These are phyloP conservation scores for Powellomyces hirtus DNA, from an alignment of 192 early-diverging fungal genomes.

Conservation along the genomic window DNA sequence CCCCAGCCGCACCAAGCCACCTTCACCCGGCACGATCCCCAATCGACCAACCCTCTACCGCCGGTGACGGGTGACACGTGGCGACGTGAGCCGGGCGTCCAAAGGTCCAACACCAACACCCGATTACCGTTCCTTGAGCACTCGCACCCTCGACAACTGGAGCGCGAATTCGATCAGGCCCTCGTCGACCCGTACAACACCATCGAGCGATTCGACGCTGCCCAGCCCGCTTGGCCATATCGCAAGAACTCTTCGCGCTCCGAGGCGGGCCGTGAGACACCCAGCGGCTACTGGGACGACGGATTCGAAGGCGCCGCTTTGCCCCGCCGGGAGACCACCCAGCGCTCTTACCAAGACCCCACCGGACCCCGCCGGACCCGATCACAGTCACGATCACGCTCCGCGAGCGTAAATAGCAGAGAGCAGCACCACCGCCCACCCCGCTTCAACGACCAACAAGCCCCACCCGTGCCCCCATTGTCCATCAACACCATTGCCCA, in stretches of 20 bases:
- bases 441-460: no score
- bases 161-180: neutral
- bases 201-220: neutral
- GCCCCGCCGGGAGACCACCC: neutral
- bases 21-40: neutral
- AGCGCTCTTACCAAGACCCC: no score
- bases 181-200: neutral
- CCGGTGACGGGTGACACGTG: neutral
- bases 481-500: neutral
- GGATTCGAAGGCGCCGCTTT: neutral
- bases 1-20: neutral
- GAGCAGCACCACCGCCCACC: no score
- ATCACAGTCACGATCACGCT: neutral
- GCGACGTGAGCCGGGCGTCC: neutral
- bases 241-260: no score
- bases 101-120: neutral
- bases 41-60: neutral
- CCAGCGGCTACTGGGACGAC: neutral
- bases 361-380: neutral
- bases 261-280: no score
- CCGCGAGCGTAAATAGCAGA: no score
- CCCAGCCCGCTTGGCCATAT: no score
- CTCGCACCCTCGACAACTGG: no score
- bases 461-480: neutral
- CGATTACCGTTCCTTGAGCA: neutral